Evolutionary conservation across 768 basidiomycete species (phyloP).

Genomic region (Flagelloscypha sp.): DNA sequence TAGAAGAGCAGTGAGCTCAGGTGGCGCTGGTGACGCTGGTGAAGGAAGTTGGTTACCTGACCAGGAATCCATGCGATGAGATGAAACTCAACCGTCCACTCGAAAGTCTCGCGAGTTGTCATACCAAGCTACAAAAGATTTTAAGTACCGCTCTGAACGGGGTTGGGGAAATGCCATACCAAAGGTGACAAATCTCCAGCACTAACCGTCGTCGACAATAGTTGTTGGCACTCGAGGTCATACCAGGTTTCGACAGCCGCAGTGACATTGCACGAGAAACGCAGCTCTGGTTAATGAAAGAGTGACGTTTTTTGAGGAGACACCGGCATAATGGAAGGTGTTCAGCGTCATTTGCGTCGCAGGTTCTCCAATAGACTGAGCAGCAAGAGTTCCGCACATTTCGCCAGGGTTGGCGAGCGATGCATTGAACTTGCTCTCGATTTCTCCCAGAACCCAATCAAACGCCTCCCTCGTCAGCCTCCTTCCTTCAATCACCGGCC

Average conservation of each 20-base stretch:
- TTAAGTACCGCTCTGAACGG: too few species aligned
- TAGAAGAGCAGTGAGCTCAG: slow-evolving; percentile 21
- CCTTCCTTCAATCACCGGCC: slow-evolving; percentile 80
- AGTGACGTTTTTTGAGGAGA: slow-evolving; percentile 99
- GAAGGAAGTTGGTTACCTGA: slow-evolving; percentile 33
- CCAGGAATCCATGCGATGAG: slow-evolving; percentile 98
- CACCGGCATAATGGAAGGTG: slow-evolving; percentile 99
- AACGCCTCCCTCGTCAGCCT: slow-evolving; percentile 91
- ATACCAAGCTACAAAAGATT: too few species aligned
- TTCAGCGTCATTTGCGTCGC: slow-evolving; percentile 99
- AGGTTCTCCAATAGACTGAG: slow-evolving; percentile 98
- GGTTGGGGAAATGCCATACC: too few species aligned
- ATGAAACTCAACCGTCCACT: slow-evolving; percentile 83
- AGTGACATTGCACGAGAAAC: too few species aligned
- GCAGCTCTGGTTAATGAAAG: too few species aligned
- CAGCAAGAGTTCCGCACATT: slow-evolving; percentile 97
- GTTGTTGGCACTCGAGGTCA: too few species aligned
- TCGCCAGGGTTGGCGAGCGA: slow-evolving; percentile 90
- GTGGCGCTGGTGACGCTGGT: background rate
- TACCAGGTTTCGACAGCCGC: too few species aligned
- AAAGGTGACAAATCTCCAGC: too few species aligned
- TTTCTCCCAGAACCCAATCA: slow-evolving; percentile 95
- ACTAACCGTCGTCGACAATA: too few species aligned
- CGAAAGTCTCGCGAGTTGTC: slow-evolving; percentile 98
- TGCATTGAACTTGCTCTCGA: slow-evolving; percentile 93